These are phyloP conservation scores for Xylariomycetidae sp. DNA, from an alignment of 2,329 filamentous ascomycete genomes.

Conservation along the genomic window DNA sequence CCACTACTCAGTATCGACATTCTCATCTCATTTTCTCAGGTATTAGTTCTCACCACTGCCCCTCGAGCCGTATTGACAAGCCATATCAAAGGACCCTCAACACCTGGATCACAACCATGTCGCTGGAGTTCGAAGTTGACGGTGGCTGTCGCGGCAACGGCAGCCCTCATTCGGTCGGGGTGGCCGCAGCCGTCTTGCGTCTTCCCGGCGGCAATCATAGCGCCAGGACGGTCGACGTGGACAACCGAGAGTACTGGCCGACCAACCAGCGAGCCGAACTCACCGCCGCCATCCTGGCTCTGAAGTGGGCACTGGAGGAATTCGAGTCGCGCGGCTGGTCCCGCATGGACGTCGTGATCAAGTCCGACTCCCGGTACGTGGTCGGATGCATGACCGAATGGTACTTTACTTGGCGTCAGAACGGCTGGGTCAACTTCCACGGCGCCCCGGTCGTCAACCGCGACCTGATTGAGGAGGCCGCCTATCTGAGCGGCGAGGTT, in stretches of 20 bases:
- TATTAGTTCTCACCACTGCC: no score
- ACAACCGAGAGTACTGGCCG: not conserved
- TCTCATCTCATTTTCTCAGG: no score
- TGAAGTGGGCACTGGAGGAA: slow-evolving; percentile 19
- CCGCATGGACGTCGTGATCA: slow-evolving; percentile 13
- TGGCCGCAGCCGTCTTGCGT: not conserved
- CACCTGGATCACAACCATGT: no score
- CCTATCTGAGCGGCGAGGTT: no score
- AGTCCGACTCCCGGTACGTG: slow-evolving; percentile 21
- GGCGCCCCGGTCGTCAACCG: slow-evolving; percentile 16
- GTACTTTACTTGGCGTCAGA: slow-evolving; percentile 16
- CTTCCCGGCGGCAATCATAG: not conserved
- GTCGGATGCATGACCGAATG: slow-evolving; percentile 16
- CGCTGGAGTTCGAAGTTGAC: not conserved
- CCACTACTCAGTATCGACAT: no score
- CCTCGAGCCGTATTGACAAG: no score
- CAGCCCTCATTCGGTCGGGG: not conserved
- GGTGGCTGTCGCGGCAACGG: not conserved
- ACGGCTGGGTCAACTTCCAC: slow-evolving; percentile 16
- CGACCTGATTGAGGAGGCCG: slow-evolving; percentile 15
- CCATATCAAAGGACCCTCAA: no score
- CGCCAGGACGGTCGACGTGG: not conserved
- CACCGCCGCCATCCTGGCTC: slow-evolving; percentile 2
- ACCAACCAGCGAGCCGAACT: slow-evolving; percentile 7
- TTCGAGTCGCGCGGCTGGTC: slow-evolving; percentile 7